phyloP scores from a whole-genome alignment of 2,329 filamentous ascomycete genomes.

The Trematosphaeria pertusa region DNA sequence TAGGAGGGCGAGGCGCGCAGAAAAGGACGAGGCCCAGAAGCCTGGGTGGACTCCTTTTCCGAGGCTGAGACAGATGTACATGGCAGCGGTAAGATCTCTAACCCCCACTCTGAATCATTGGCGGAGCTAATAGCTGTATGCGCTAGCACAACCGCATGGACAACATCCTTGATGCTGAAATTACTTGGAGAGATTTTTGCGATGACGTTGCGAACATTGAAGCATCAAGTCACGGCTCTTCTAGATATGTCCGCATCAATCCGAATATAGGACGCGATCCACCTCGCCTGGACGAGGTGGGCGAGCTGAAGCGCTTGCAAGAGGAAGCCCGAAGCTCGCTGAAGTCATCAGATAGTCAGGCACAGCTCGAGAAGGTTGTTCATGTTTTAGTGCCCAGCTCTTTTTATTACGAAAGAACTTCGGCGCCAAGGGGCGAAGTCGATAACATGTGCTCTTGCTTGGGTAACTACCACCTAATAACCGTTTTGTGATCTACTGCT shows the following conservation, averaged over 20 bases:
- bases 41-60: no score
- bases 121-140: no score
- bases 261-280: constrained; percentile 6
- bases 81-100: no score
- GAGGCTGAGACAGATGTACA: no score
- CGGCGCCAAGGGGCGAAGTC: not conserved
- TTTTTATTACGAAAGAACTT: constrained; percentile 26
- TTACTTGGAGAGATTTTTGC: constrained; percentile 5
- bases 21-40: no score
- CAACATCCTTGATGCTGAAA: constrained; percentile 6
- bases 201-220: not conserved
- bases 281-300: constrained; percentile 15
- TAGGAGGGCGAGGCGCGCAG: no score
- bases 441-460: not conserved
- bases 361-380: constrained; percentile 14
- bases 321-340: not conserved
- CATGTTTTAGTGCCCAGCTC: constrained; percentile 21
- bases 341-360: not conserved
- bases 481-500: not conserved
- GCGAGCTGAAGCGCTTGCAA: constrained; percentile 6
- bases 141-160: constrained; percentile 5
- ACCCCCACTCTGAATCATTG: no score
- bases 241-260: constrained; percentile 18
- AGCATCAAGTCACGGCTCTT: not conserved
- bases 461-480: not conserved